Evolutionary conservation across 2,329 filamentous ascomycete genomes (phyloP), one percentile per base, ranked within the genome.

Genomic region (Eutypella sp.): DNA sequence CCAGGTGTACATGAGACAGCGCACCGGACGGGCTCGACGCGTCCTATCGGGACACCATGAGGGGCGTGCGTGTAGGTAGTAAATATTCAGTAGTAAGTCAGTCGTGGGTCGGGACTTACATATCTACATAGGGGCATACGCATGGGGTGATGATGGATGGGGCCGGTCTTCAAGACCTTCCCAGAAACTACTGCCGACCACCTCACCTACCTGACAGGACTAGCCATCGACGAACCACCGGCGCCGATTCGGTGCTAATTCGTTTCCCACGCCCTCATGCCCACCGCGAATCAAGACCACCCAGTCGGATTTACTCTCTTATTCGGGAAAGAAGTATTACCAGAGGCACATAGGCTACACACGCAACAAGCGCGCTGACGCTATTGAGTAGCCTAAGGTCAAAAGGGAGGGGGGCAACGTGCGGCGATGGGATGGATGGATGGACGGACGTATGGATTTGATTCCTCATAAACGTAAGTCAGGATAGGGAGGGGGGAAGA

Each of bases 281-380:
- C 43, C 42, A 23, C 46, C 40, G 41, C 29, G 23, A 34, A 20
- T 44, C 36, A 27, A 41, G 45, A 39, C 46, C 43, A 46, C 50
- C 54, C 52, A 57, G 49, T 51, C 52, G 52, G 43, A 43, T 52
- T 41, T 47, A 42, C 39, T 37, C 39, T 47, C 48, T 48, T 46
- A 52, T 46, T 49, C 45, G 46, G 44, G 47, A 47, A 48, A 18
- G 29, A 33, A 11, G 5, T 6, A n/a, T 7, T 33, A 15, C 43
- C 43, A 49, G 45, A 47, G 42, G 46, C 25, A 44, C 25, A 51
- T 31, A 29, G 42, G 7, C 42, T 24, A 48, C 49, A 39, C n/a
- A 53, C 45, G 47, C 59, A 67, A 60, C 64, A 67, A 68, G 63
- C 65, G 67, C 64, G 65, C 53, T 63, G 62, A 64, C 59, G 62